Evolutionary conservation across 2,329 filamentous ascomycete species (phyloP).

Genomic region (Aspergillus uvarum): DNA sequence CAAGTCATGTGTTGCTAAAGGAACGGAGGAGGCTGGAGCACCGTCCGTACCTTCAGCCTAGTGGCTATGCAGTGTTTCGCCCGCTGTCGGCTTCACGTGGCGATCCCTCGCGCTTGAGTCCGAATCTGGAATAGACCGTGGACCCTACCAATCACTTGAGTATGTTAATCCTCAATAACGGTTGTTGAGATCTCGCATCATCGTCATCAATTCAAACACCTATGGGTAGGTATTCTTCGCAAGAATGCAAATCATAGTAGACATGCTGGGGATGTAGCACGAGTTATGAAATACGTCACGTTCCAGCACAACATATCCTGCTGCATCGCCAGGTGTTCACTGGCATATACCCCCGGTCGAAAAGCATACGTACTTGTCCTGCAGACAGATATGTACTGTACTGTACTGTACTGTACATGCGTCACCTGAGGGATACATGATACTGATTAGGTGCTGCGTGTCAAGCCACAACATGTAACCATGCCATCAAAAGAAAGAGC

Average conservation of each 20-base stretch:
- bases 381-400: not conserved
- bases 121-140: not conserved
- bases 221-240: not conserved
- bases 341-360: not conserved
- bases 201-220: not conserved
- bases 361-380: not conserved
- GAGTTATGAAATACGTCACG: not conserved
- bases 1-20: slow-evolving; percentile 8
- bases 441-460: no score
- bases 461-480: not conserved
- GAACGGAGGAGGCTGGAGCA: slow-evolving; percentile 1
- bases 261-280: not conserved
- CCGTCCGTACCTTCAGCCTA: not conserved
- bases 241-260: not conserved
- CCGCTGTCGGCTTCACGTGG: slow-evolving; percentile 7
- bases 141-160: not conserved
- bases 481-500: not conserved
- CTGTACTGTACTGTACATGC: no score
- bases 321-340: not conserved
- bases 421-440: no score
- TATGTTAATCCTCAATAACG: not conserved
- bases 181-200: not conserved
- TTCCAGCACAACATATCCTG: not conserved
- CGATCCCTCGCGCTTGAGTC: not conserved
- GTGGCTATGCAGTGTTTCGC: slow-evolving; percentile 6